Evolutionary conservation across 306 rosid genomes (phyloP).

Genomic region (Senna tora): DNA sequence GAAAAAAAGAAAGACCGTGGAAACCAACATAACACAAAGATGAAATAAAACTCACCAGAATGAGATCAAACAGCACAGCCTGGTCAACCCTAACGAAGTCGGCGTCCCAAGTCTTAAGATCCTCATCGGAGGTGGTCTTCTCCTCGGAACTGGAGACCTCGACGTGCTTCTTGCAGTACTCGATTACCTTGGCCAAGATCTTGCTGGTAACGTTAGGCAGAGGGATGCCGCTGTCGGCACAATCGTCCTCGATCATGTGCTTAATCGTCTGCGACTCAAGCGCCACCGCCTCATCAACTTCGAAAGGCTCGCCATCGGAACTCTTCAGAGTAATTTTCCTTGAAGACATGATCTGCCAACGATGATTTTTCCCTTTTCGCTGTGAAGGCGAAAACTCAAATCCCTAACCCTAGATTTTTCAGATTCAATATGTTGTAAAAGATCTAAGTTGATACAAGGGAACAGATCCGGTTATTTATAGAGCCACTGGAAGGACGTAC

Average conservation of each 20-base stretch:
- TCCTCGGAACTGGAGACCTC: slow-evolving; percentile 52
- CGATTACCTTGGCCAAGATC: slow-evolving; percentile 81
- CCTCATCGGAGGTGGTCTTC: slow-evolving; percentile 52
- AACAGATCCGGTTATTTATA: background rate
- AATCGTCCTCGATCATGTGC: slow-evolving; percentile 76
- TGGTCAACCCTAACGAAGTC: slow-evolving; percentile 83
- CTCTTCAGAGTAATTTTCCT: slow-evolving; percentile 69
- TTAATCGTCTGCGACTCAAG: slow-evolving; percentile 76
- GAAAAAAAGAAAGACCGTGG: background rate
- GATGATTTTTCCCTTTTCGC: background rate
- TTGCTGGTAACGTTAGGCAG: slow-evolving; percentile 76
- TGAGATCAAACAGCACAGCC: slow-evolving; percentile 79
- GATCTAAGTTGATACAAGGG: too few relatives aligned
- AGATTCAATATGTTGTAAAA: background rate
- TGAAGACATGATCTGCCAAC: slow-evolving; percentile 38
- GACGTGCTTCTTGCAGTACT: slow-evolving; percentile 76
- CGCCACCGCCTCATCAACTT: slow-evolving; percentile 77
- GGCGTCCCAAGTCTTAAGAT: slow-evolving; percentile 64
- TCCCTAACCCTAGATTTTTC: slow-evolving; percentile 1
- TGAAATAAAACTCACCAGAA: slow-evolving; percentile 46
- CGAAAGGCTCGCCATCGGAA: slow-evolving; percentile 76
- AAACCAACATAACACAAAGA: background rate
- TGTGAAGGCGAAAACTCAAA: background rate
- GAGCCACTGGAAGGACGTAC: too few relatives aligned
- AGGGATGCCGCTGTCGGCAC: slow-evolving; percentile 73